Evolutionary conservation across 176 grass and related monocot species (phyloP).

Genomic region (Oryza meridionalis): DNA sequence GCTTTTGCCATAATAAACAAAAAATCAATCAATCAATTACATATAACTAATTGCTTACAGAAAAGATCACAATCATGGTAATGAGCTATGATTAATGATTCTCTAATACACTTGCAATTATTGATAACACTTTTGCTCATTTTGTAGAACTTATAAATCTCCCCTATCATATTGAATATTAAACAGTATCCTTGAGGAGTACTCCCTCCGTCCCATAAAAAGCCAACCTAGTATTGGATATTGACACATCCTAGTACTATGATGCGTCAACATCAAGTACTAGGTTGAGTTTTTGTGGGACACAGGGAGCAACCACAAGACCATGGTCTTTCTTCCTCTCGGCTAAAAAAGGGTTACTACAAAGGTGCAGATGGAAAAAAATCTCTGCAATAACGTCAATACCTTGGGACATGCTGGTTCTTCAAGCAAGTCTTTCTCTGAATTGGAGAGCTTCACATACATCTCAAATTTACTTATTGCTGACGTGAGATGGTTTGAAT

Average conservation of each 20-base stretch:
- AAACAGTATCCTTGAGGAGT: slow-evolving; percentile 22
- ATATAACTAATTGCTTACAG: not conserved
- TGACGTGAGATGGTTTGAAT: slow-evolving; percentile 61
- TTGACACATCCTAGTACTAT: too few relatives aligned
- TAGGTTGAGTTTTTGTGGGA: too few relatives aligned
- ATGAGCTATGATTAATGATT: slow-evolving; percentile 27
- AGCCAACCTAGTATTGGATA: too few relatives aligned
- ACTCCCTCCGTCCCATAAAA: too few relatives aligned
- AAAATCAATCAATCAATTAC: slow-evolving; percentile 12
- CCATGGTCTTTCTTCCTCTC: not conserved
- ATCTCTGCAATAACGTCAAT: slow-evolving; percentile 28
- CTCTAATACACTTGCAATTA: slow-evolving; percentile 20
- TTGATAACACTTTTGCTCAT: slow-evolving; percentile 6
- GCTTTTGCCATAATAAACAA: slow-evolving; percentile 42
- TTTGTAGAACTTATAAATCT: not conserved
- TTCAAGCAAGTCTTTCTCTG: slow-evolving; percentile 72
- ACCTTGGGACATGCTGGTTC: slow-evolving; percentile 97
- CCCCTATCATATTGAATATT: slow-evolving; percentile 13
- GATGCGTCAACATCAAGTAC: too few relatives aligned
- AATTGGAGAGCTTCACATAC: slow-evolving; percentile 68
- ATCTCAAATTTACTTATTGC: slow-evolving; percentile 70
- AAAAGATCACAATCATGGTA: slow-evolving; percentile 15
- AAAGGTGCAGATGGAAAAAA: not conserved
- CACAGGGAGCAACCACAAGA: not conserved
- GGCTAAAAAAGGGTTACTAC: slow-evolving; percentile 29